A percentile compares a stretch with the other conserved stretches of the same genome.
Evolutionary conservation across 768 basidiomycete genomes (phyloP).

Genomic region (Tephrocybe sp.): DNA sequence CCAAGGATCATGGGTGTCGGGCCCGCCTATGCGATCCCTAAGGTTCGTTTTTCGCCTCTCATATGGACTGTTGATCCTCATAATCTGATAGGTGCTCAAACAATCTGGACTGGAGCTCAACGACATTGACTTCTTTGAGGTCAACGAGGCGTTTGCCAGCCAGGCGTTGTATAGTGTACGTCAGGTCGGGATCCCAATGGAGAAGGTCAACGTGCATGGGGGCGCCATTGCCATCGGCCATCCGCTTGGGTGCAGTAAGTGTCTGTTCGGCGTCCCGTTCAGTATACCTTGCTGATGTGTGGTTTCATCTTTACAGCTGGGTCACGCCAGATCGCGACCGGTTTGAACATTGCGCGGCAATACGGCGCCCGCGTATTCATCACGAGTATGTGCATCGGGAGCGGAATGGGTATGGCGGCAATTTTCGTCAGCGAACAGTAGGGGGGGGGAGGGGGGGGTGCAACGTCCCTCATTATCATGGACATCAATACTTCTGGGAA

Average conservation of each 20-base stretch:
- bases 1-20: conserved; percentile 93
- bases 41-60: conserved; percentile 19
- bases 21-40: conserved; percentile 87
- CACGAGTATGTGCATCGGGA: conserved; percentile 91
- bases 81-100: conserved; percentile 42
- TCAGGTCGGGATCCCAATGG: conserved; percentile 65
- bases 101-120: conserved; percentile 61
- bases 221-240: conserved; percentile 92
- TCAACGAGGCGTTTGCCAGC: conserved; percentile 89
- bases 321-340: conserved; percentile 89
- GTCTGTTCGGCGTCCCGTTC: neutral
- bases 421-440: conserved; percentile 85
- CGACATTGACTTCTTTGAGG: conserved; percentile 90
- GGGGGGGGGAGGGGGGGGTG: neutral
- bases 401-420: conserved; percentile 90
- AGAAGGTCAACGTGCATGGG: conserved; percentile 85
- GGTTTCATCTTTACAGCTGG: conserved; percentile 52
- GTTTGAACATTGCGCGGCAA: conserved; percentile 79
- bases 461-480: too few species aligned
- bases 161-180: conserved; percentile 78
- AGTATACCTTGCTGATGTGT: neutral
- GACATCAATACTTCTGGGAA: too few species aligned
- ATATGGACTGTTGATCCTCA: neutral
- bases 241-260: conserved; percentile 82
- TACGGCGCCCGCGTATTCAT: conserved; percentile 76